Evolutionary conservation across 2,329 filamentous ascomycete species (phyloP).

Genomic region (Trichoderma lentiforme): DNA sequence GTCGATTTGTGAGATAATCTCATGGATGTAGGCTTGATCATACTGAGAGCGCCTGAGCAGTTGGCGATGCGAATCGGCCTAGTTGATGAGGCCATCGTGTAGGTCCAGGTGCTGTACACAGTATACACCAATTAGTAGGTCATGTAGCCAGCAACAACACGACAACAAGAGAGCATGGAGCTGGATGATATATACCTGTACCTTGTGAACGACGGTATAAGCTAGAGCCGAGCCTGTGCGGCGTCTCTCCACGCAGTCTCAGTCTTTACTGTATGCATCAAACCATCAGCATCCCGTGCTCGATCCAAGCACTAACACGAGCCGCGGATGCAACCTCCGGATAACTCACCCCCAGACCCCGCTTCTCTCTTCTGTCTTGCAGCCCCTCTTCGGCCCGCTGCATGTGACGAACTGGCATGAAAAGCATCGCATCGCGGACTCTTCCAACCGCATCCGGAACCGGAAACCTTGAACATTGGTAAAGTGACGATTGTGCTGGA

Average conservation of each 20-base stretch:
- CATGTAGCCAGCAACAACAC: not conserved
- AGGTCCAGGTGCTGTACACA: not conserved
- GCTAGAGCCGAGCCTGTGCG: not conserved
- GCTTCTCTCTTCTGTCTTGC: not conserved
- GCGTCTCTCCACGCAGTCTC: not conserved
- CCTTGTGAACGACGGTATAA: not conserved
- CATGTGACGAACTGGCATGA: not conserved
- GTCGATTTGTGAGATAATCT: not conserved
- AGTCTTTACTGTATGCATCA: not conserved
- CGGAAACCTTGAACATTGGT: too few species aligned
- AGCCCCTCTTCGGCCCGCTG: not conserved
- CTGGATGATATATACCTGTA: not conserved
- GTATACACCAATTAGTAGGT: not conserved
- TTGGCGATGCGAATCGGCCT: constrained; percentile 27
- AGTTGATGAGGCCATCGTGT: not conserved
- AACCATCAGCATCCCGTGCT: not conserved
- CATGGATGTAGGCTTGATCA: not conserved
- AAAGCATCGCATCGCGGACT: not conserved
- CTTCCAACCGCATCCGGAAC: not conserved
- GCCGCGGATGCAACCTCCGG: constrained; percentile 3
- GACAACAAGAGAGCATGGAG: not conserved
- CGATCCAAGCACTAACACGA: not conserved
- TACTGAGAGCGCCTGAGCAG: constrained; percentile 27
- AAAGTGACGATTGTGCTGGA: not conserved
- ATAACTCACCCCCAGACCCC: not conserved